Evolutionary conservation across 2,329 filamentous ascomycete genomes (phyloP), one percentile per base, ranked within the genome.

Genomic region (Westerdykella aurantiaca): DNA sequence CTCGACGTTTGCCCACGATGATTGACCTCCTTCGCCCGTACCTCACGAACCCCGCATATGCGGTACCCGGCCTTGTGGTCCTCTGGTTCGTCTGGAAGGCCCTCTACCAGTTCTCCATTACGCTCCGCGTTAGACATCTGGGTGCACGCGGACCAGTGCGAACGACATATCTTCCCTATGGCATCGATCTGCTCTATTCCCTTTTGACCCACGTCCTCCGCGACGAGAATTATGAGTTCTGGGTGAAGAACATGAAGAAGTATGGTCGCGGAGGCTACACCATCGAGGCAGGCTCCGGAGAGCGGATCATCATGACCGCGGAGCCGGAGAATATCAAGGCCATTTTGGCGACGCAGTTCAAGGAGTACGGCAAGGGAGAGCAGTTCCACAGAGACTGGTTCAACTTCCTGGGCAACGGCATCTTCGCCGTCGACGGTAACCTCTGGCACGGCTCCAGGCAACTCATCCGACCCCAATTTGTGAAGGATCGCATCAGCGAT

Each of bases 281-380:
- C 0, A 69, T 76, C 33, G 86, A 91, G 67, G 64, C 70, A 10
- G 73, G 72, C 1, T 55, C 81, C 6, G 56, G 80, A 1, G 75
- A 77, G 38, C 79, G 86, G n/a, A 66, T 84, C 17, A 65, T 94
- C 46, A 76, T 93, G 58, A 95, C 90, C 0, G 79, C 79, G 5
- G 88, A 95, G 53, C 85, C 86, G 0, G 88, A 94, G 58, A 95
- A 95, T 61, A 85, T 95, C 71, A 95, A 95, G 66, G 87, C 90
- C 5, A 77, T 96, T 17, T 74, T 96, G n/a, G 86, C 89, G 0
- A 85, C 84, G 1, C 88, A 95, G 60, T 96, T 96, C 60, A 69
- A 70, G 34, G 86, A 95, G 60, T 96, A 83, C 61, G 90, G 89
- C 56, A 89, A 95, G 63, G 88, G 89, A 6, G 69, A 81, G 49